Evolutionary conservation across 2,329 filamentous ascomycete genomes (phyloP), one percentile per base, ranked within the genome.

Genomic region (Neonectria ditissima): DNA sequence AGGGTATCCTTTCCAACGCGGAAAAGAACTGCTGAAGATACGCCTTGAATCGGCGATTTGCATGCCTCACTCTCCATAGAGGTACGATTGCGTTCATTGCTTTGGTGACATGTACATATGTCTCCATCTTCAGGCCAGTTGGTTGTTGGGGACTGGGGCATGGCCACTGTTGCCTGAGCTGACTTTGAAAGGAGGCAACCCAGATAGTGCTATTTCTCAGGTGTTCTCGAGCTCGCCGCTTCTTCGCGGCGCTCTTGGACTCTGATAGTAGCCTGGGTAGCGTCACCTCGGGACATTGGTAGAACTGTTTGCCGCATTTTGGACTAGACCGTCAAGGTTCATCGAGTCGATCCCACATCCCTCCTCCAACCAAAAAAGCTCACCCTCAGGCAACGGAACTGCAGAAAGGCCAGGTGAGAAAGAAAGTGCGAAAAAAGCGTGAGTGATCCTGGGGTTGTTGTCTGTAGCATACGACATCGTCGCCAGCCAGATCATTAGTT

Each of bases 401-500:
- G 55, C n/a, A 1, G 41, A 20, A 0, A 65, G 10, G 2, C 39
- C 16, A 0, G 24, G 26, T 0, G 51, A 63, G 1, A 55, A 16
- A 3, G 65, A 48, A 7, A 70, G 34, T 8, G 64, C 37, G 1
- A 71, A 26, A 3, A 71, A 20, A 16, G 60, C 51, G 16, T 71
- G 69, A 0, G 61, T 60, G 10, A 66, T 28, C 11, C 59, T 24
- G 14, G 45, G 45, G 7, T 62, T 28, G 5, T 65, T 24, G 0
- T 67, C n/a, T 0, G 30, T 30, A 0, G 61, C 63, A 34, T 69
- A 71, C 1, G 66, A 48, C n/a, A 70, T n/a, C 0, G 68, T 69
- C 0, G 62, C 45, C 1, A 69, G 55, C 68, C 69, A 71, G 2
- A n/a, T 34, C 54, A 69, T 65, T 6, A 65, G 11, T 24, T 70